phyloP scores from a whole-genome alignment of 495 filamentous ascomycete genomes.

The Tuber borchii region DNA sequence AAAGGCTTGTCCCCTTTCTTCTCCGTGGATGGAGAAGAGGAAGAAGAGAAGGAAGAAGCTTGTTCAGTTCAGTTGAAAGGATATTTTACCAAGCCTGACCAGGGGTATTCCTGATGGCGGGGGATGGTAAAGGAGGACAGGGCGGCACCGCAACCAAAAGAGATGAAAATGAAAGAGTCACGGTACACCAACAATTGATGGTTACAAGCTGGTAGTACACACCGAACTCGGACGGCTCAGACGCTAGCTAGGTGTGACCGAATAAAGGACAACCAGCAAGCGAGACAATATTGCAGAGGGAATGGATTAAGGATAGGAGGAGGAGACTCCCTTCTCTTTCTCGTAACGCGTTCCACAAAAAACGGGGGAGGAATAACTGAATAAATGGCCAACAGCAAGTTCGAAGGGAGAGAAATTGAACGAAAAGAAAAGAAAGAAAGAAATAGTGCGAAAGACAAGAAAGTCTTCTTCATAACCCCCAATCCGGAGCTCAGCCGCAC shows the following conservation, averaged over 20 bases:
- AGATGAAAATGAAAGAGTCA: not conserved
- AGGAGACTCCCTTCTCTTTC: not conserved
- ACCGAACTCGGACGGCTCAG: not conserved
- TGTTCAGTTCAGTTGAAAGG: not conserved
- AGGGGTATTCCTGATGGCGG: not conserved
- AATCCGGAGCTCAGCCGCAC: constrained; percentile 2
- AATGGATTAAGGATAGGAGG: not conserved
- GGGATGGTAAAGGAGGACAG: not conserved
- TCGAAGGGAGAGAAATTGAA: not conserved
- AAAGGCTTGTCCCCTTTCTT: not conserved
- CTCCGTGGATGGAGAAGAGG: not conserved
- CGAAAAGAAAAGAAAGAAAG: not conserved
- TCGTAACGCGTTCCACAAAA: not conserved
- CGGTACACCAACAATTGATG: not conserved
- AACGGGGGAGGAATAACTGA: not conserved
- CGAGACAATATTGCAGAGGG: not conserved
- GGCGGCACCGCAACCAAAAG: not conserved
- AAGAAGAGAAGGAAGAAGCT: not conserved
- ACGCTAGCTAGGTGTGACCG: not conserved
- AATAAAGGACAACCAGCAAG: not conserved
- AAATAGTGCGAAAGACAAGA: not conserved
- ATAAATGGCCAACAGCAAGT: not conserved
- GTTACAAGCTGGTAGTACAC: not conserved
- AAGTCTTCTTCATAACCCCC: not conserved
- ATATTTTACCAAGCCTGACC: not conserved